Evolutionary conservation across 345 rosid genomes (phyloP), one percentile per base, ranked within the genome.

Genomic region (Salix caprea): DNA sequence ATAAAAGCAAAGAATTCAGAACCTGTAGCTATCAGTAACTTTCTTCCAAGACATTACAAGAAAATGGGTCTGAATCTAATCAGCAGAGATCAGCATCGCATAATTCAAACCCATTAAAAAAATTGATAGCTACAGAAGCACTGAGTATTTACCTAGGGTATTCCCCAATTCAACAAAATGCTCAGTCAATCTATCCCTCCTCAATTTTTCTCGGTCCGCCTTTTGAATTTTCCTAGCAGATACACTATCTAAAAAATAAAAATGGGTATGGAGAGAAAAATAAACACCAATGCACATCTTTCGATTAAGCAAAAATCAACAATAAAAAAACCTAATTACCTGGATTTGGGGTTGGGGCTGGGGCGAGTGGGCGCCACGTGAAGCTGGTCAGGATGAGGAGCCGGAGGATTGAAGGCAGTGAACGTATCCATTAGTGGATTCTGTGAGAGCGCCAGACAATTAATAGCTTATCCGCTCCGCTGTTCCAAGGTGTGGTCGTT

Each of bases 131-230:
- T 8, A 69, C 12, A 10, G 18, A 56, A 64, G 9, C 42, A 58
- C 21, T 12, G 36, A 21, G 37, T 50, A 74, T 8, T 80, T 86
- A 94, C 98, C 98, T 42, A 94, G 82, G 40, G 90, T 79, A 70
- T 87, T 89, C 54, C 97, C 98, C 82, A 94, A 74, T 84, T 91
- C 94, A 1, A 89, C 72, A 79, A 92, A 92, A 50, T 94, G 97
- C 67, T 94, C 97, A 72, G 92, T 94, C 16, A 94, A 88, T 28
- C 95, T 84, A 78, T 94, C 97, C 85, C 98, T 90, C 83, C 98
- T 89, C 87, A 92, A 72, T 81, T 91, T 94, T 80, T 94, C 98
- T 1, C 98, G 89, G 72, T 90, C 98, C 24, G 98, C 97, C 79
- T 94, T 94, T 82, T 92, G 97, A 32, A 82, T 83, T 84, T 87